Percentiles rank a stretch among this genome's conserved stretches.
These are phyloP conservation scores for Clonostachys rosea DNA, from an alignment of 2,329 filamentous ascomycete species.

Conservation along the genomic window DNA sequence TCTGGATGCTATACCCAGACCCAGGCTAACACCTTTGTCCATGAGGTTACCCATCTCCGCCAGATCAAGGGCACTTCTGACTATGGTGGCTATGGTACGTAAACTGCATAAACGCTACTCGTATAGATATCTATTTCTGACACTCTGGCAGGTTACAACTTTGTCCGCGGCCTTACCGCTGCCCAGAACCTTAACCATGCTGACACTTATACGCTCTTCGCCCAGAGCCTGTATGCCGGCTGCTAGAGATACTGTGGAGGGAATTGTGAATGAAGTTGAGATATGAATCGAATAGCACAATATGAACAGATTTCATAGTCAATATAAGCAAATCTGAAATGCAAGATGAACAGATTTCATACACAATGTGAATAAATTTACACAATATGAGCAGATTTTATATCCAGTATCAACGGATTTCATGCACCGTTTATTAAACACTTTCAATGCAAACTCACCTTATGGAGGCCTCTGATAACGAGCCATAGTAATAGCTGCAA, in stretches of 20 bases:
- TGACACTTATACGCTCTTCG: constrained; percentile 47
- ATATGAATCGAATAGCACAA: no score
- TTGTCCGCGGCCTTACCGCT: constrained; percentile 40
- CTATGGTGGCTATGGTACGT: constrained; percentile 44
- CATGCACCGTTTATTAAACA: no score
- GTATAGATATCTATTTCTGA: background rate
- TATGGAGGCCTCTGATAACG: no score
- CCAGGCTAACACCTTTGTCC: constrained; percentile 59
- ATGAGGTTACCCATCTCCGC: constrained; percentile 62
- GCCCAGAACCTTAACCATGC: constrained; percentile 55
- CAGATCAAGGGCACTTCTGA: constrained; percentile 55
- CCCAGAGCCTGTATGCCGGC: constrained; percentile 22
- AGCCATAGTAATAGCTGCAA: no score
- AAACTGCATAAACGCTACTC: background rate
- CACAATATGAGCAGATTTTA: no score
- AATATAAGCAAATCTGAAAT: no score
- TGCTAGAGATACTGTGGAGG: background rate
- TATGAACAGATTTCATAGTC: no score
- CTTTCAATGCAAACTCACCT: no score
- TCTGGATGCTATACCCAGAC: constrained; percentile 58
- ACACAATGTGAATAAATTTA: no score
- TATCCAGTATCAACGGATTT: no score
- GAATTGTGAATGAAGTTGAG: no score
- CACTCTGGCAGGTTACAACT: constrained; percentile 27
- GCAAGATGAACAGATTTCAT: no score